These are phyloP conservation scores for Nicotiana paniculata DNA, from an alignment of 257 asterid genomes.

Conservation along the genomic window DNA sequence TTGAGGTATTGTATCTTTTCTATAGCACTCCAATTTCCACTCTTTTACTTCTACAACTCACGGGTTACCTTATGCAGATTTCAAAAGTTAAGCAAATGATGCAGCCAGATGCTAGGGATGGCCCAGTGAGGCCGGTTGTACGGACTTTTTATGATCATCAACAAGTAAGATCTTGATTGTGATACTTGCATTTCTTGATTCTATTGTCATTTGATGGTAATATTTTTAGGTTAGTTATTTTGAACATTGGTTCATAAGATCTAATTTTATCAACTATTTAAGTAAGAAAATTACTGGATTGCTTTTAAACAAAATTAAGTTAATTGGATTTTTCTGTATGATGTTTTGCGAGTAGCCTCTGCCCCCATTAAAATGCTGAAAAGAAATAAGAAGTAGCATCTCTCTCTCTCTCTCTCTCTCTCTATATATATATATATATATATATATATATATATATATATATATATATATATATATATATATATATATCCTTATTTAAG, in stretches of 20 bases:
- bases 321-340: neutral
- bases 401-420: neutral
- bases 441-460: too few species aligned
- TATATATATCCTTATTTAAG: neutral
- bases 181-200: neutral
- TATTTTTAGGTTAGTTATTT: neutral
- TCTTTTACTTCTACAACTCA: slow-evolving; percentile 15
- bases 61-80: slow-evolving; percentile 25
- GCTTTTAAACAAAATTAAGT: neutral
- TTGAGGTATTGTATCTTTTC: slow-evolving; percentile 43
- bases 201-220: neutral
- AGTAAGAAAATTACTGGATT: neutral
- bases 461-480: too few species aligned
- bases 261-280: neutral
- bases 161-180: slow-evolving; percentile 37
- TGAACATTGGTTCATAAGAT: neutral
- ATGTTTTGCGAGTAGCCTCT: neutral
- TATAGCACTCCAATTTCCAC: slow-evolving; percentile 8
- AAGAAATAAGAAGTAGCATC: neutral
- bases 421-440: too few species aligned
- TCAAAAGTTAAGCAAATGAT: slow-evolving; percentile 71
- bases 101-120: slow-evolving; percentile 69
- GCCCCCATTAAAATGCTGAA: slow-evolving; percentile 13
- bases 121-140: slow-evolving; percentile 58
- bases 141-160: slow-evolving; percentile 71